A percentile compares a stretch with the other conserved stretches of the same genome.
phyloP scores from a whole-genome alignment of 352 stramenopile genomes.

The Phytophthora pseudosyringae region DNA sequence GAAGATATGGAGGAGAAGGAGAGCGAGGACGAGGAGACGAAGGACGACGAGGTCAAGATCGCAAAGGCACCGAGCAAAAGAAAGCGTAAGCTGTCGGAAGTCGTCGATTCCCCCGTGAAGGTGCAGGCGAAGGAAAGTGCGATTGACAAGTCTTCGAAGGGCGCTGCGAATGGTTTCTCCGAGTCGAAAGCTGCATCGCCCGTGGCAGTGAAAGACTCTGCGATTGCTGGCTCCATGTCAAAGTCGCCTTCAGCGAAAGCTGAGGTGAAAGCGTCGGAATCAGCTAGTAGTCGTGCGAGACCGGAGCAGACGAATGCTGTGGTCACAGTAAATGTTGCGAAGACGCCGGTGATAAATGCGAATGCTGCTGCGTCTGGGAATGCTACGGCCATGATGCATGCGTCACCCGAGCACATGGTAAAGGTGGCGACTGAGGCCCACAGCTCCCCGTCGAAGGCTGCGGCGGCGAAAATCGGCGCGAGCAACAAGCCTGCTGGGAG shows the following conservation, averaged over 20 bases:
- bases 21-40: constrained; percentile 6
- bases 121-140: constrained; percentile 14
- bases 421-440: constrained; percentile 39
- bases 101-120: constrained; percentile 27
- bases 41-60: constrained; percentile 14
- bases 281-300: constrained; percentile 1
- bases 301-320: constrained; percentile 1
- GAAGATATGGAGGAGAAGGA: constrained; percentile 46
- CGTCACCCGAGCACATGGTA: constrained; percentile 39
- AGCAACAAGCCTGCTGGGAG: constrained; percentile 16
- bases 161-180: background rate
- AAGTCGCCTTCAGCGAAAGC: background rate
- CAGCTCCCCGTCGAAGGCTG: constrained; percentile 44
- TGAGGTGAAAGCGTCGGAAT: constrained; percentile 1
- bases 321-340: constrained; percentile 13
- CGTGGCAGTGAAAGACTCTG: constrained; percentile 4
- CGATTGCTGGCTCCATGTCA: background rate
- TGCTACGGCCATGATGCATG: constrained; percentile 26
- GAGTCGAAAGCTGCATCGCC: background rate
- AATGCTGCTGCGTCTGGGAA: constrained; percentile 17
- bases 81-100: constrained; percentile 54
- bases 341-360: constrained; percentile 1
- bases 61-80: constrained; percentile 30
- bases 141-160: constrained; percentile 7
- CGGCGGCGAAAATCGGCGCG: constrained; percentile 33